Evolutionary conservation across 192 early-diverging fungal species (phyloP).

Genomic region (Linnemannia elongata): DNA sequence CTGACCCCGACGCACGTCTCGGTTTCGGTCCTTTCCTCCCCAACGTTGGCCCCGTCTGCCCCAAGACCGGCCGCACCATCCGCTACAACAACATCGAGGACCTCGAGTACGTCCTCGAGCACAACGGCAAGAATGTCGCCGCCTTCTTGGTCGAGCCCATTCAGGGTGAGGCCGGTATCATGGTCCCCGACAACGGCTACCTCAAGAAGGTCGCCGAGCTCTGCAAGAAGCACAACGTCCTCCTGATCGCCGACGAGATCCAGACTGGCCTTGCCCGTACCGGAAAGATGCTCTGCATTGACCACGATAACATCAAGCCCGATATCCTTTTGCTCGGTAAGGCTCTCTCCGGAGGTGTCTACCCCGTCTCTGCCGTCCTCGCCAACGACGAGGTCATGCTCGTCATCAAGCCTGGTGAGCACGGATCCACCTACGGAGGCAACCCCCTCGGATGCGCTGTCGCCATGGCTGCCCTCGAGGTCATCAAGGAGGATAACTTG

Average conservation of each 20-base stretch:
- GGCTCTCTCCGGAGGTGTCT: slow-evolving; percentile 96
- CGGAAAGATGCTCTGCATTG: slow-evolving; percentile 93
- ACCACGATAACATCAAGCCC: slow-evolving; percentile 93
- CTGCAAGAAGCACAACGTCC: slow-evolving; percentile 97
- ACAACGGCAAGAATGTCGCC: slow-evolving; percentile 86
- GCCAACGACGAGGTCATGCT: slow-evolving; percentile 86
- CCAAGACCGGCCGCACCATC: slow-evolving; percentile 76
- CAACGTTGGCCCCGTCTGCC: slow-evolving; percentile 85
- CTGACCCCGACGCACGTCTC: slow-evolving; percentile 85
- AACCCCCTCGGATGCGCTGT: slow-evolving; percentile 96
- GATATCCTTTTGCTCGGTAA: slow-evolving; percentile 97
- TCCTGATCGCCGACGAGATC: slow-evolving; percentile 99
- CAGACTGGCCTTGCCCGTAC: slow-evolving; percentile 97
- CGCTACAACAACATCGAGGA: slow-evolving; percentile 90
- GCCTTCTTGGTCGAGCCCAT: slow-evolving; percentile 99
- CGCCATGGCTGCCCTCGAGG: slow-evolving; percentile 94
- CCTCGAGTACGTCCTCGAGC: slow-evolving; percentile 88
- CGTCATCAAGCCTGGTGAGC: slow-evolving; percentile 90
- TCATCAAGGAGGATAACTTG: slow-evolving; percentile 94
- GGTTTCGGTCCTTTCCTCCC: slow-evolving; percentile 97
- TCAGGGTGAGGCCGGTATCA: slow-evolving; percentile 98
- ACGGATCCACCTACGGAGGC: slow-evolving; percentile 98
- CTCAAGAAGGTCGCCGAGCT: slow-evolving; percentile 87
- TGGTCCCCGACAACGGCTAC: slow-evolving; percentile 95
- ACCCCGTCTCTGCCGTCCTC: slow-evolving; percentile 96